Evolutionary conservation across 352 stramenopile genomes (phyloP), one percentile per base, ranked within the genome.

Genomic region (Blastocystis sp.): DNA sequence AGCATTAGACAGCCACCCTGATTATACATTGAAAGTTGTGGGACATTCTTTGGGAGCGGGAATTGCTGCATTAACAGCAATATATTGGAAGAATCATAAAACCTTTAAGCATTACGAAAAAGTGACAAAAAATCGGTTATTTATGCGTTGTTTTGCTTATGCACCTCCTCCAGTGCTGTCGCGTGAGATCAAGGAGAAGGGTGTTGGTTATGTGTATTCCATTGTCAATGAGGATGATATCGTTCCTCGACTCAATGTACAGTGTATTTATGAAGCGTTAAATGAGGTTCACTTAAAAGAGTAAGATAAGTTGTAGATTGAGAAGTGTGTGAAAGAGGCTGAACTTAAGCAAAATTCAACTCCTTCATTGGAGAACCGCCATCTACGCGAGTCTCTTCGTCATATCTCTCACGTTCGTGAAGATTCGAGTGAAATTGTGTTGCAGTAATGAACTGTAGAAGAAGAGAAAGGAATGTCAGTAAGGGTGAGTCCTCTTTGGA

Each of bases 221-320:
- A 22, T 88, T 27, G 62, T 88, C n/a, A 88, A 88, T 33, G 77
- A 88, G 48, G 77, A 88, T 76, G 77, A 88, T n/a, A 77, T 73
- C 11, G 62, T 88, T 7, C 77, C 77, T 13, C 58, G 77, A 6
- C 56, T 88, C 7, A 78, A 81, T 48, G 27, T 33, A 42, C 11
- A 78, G 11, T 51, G 77, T 42, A 76, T 88, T 37, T 56, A 78
- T 17, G 77, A 48, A 2, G 37, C 24, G n/a, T 30, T 88, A 27
- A 37, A 35, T 22, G 60, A 77, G 6, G 60, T 87, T n/a, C 22
- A 35, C 24, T 22, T 35, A 17, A 35, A 24, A 76, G 68, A 40
- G 60, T 0, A 11, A 40, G 13, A 5, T 87, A 22, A 77, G 15
- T 6, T 19, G 33, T 69, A 69, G 56, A 70, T 70, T n/a, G 5